Evolutionary conservation across 202 grass and related monocot genomes (phyloP).

Genomic region (Zizania palustris): DNA sequence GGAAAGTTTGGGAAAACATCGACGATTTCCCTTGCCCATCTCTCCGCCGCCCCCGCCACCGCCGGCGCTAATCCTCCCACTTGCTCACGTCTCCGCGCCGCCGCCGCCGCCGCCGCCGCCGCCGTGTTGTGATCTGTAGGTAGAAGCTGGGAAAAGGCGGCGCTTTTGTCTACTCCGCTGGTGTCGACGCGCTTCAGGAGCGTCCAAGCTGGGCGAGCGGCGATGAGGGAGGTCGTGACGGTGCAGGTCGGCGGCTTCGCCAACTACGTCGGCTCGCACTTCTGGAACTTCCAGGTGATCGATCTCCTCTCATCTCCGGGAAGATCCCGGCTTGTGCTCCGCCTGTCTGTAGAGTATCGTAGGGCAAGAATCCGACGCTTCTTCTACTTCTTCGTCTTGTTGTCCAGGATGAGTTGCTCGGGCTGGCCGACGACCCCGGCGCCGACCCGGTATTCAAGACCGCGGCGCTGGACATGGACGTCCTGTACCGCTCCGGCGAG

Average conservation of each 20-base stretch:
- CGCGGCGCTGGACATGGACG: conserved; percentile 71
- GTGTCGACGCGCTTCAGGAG: background rate
- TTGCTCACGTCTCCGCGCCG: background rate
- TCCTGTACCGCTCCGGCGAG: conserved; percentile 76
- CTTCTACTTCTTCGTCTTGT: conserved; percentile 18
- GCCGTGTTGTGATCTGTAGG: background rate
- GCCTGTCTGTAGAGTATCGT: background rate
- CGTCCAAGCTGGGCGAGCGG: background rate
- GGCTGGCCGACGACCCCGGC: conserved; percentile 63
- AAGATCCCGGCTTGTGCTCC: background rate
- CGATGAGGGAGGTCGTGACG: conserved; percentile 69
- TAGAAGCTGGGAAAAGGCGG: background rate
- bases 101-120: background rate
- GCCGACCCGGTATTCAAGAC: conserved; percentile 59
- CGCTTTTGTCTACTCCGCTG: background rate
- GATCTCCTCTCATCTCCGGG: background rate
- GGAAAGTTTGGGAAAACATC: background rate
- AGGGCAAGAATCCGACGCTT: conserved; percentile 40
- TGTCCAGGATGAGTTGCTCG: conserved; percentile 88
- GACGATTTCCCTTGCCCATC: background rate
- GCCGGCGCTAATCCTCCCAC: background rate
- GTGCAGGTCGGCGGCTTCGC: conserved; percentile 86
- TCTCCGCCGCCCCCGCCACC: conserved; percentile 1
- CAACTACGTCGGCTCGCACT: conserved; percentile 73
- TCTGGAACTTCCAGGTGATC: conserved; percentile 83